Percentiles rank a stretch among this genome's conserved stretches.
phyloP scores from a whole-genome alignment of 768 basidiomycete genomes.

The Boletus insuetus region DNA sequence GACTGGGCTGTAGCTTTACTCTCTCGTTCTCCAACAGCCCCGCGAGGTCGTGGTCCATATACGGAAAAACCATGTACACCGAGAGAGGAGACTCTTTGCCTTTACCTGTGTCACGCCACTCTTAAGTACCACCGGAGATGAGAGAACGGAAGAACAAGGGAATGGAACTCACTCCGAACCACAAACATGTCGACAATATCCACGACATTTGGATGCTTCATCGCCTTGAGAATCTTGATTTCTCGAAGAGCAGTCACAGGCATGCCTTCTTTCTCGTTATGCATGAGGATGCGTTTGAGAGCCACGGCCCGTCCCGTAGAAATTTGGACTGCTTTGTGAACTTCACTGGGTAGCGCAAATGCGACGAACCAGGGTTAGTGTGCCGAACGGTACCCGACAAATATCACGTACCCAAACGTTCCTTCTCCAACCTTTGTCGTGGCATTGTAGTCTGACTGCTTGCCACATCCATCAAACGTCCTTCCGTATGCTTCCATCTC shows the following conservation, averaged over 20 bases:
- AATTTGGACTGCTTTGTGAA: conserved; percentile 81
- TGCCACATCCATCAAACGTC: conserved; percentile 65
- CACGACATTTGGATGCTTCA: conserved; percentile 84
- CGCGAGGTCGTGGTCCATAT: conserved; percentile 99
- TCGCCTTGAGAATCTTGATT: conserved; percentile 91
- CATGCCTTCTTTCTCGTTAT: conserved; percentile 96
- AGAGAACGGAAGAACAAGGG: neutral
- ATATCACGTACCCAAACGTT: conserved; percentile 82
- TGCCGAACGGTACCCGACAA: neutral
- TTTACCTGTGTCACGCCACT: conserved; percentile 27
- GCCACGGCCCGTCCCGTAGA: conserved; percentile 67
- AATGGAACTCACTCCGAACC: conserved; percentile 56
- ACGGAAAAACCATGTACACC: conserved; percentile 98
- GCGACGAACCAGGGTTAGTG: conserved; percentile 7
- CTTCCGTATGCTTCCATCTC: conserved; percentile 69
- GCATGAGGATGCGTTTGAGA: conserved; percentile 93
- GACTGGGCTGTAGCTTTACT: conserved; percentile 75
- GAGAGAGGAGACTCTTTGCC: conserved; percentile 69
- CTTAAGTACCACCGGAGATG: neutral
- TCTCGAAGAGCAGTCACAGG: conserved; percentile 95
- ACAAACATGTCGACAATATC: conserved; percentile 92
- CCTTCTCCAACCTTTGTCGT: conserved; percentile 93
- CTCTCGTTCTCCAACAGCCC: conserved; percentile 90
- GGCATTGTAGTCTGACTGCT: conserved; percentile 72
- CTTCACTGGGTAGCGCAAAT: conserved; percentile 55